A percentile compares a stretch with the other conserved stretches of the same genome.
Conservation (phyloP, 371 early-diverging fungal genomes). For the Mortierella sp. region DNA sequence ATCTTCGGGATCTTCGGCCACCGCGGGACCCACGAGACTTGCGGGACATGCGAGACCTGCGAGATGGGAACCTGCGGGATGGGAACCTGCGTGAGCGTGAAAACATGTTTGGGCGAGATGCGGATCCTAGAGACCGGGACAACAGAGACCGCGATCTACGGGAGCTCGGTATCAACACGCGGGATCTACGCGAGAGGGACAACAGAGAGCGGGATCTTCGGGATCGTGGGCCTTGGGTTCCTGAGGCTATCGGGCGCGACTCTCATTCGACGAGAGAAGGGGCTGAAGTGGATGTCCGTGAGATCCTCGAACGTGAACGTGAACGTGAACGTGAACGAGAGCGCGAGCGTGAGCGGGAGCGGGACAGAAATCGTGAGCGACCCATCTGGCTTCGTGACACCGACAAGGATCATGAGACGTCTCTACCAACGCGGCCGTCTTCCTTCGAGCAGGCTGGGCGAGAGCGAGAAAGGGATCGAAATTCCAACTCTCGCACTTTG, state of each 20-base stretch:
- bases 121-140: constrained; percentile 22
- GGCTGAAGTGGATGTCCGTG: constrained; percentile 65
- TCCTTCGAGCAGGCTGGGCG: constrained; percentile 55
- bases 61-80: not conserved
- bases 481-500: constrained; percentile 56
- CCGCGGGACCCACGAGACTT: constrained; percentile 30
- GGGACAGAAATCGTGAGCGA: constrained; percentile 46
- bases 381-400: constrained; percentile 57
- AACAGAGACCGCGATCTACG: constrained; percentile 60
- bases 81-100: constrained; percentile 33
- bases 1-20: constrained; percentile 41
- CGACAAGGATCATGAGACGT: constrained; percentile 42
- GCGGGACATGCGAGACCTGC: not conserved
- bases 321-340: constrained; percentile 58
- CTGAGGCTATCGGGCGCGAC: constrained; percentile 50
- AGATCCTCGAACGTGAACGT: constrained; percentile 46
- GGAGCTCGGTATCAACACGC: constrained; percentile 43
- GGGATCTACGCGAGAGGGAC: constrained; percentile 58
- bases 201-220: constrained; percentile 60
- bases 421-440: constrained; percentile 23
- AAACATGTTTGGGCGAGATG: constrained; percentile 19
- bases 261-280: constrained; percentile 59
- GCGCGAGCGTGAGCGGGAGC: constrained; percentile 62
- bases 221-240: constrained; percentile 62
- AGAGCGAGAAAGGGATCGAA: constrained; percentile 64